A percentile compares a stretch with the other conserved stretches of the same genome.
These are phyloP conservation scores for Euphorbia celastroides DNA, from an alignment of 441 rosid genomes.

Conservation along the genomic window DNA sequence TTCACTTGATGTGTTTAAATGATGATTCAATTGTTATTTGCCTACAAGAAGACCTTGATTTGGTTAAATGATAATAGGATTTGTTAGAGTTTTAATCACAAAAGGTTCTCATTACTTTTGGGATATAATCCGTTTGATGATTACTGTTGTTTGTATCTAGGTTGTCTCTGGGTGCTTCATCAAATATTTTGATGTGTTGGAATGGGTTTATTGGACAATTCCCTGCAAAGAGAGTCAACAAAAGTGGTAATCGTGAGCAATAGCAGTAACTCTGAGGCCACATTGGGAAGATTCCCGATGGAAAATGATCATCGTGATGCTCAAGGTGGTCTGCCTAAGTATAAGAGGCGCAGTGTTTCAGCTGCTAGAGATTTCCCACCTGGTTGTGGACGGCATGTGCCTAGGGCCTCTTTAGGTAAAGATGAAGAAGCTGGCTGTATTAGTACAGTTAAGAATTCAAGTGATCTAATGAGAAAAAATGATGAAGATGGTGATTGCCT, in stretches of 20 bases:
- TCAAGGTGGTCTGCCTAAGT: conserved; percentile 16
- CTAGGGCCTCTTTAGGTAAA: not conserved
- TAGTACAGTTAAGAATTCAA: not conserved
- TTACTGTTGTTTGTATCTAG: not conserved
- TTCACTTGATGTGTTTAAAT: not conserved
- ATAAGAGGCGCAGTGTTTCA: conserved; percentile 41
- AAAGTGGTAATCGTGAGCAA: conserved; percentile 27
- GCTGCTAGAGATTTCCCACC: conserved; percentile 58
- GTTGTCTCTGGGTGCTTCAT: conserved; percentile 1
- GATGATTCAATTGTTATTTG: not conserved
- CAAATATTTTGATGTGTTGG: conserved; percentile 17
- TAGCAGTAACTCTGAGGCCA: conserved; percentile 23
- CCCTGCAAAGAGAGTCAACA: conserved; percentile 29
- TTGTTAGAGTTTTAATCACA: not conserved
- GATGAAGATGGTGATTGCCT: not conserved
- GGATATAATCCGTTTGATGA: not conserved
- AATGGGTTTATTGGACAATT: conserved; percentile 45
- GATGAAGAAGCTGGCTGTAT: conserved; percentile 15
- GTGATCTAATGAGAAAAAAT: conserved; percentile 7
- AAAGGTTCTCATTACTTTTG: not conserved
- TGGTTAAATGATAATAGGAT: not conserved
- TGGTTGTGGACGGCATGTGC: conserved; percentile 41
- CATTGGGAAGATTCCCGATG: conserved; percentile 15
- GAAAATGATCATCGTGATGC: conserved; percentile 26
- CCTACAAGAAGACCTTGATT: not conserved